Percentiles rank a stretch among this genome's conserved stretches.
Evolutionary conservation across 768 basidiomycete species (phyloP).

Genomic region (Lactifluus subvellereus): DNA sequence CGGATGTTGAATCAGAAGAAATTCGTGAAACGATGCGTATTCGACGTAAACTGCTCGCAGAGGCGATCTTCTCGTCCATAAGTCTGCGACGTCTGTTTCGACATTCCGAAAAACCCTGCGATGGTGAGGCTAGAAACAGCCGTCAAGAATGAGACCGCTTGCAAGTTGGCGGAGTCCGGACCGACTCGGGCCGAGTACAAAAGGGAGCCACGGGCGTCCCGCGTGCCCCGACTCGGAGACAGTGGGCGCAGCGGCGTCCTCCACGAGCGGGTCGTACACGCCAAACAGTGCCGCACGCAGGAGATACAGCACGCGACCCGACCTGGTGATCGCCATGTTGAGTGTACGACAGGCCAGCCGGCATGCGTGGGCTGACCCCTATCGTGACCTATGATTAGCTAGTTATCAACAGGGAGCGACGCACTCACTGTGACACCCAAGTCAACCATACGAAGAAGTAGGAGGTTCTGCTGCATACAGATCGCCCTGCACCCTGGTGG

Average conservation of each 20-base stretch:
- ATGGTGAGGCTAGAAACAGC: not conserved
- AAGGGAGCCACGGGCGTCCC: too few relatives aligned
- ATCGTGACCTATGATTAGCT: too few relatives aligned
- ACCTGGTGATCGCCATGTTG: not conserved
- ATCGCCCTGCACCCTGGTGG: not conserved
- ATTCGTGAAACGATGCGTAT: slow-evolving; percentile 41
- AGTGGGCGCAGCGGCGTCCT: not conserved
- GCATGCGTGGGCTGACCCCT: not conserved
- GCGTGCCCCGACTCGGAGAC: too few relatives aligned
- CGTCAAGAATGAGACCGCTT: not conserved
- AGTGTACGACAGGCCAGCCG: not conserved
- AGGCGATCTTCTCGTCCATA: not conserved
- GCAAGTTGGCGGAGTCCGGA: too few relatives aligned
- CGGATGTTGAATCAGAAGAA: slow-evolving; percentile 55
- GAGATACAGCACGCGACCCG: not conserved
- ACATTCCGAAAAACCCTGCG: not conserved
- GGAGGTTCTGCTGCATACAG: slow-evolving; percentile 7
- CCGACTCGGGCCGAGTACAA: too few relatives aligned
- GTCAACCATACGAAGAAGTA: not conserved
- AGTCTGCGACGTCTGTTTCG: not conserved
- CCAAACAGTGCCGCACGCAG: not conserved
- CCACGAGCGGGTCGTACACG: not conserved
- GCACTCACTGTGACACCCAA: too few relatives aligned
- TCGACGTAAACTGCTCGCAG: slow-evolving; percentile 31
- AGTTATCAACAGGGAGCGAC: too few relatives aligned